Evolutionary conservation across 192 early-diverging fungal genomes (phyloP).

Genomic region (Coemansia sp.): DNA sequence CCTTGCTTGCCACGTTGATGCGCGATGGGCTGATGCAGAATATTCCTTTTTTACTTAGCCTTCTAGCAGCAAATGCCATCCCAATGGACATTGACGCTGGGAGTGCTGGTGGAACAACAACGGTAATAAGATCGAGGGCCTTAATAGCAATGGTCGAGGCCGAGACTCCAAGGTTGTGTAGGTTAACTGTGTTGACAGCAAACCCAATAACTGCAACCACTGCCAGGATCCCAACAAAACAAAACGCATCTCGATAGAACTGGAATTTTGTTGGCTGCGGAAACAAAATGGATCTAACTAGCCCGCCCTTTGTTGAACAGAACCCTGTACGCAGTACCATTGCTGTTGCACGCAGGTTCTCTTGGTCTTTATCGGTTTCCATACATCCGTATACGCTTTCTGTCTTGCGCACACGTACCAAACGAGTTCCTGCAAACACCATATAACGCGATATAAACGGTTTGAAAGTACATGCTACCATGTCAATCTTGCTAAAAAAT

Average conservation of each 20-base stretch:
- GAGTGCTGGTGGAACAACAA: slow-evolving; percentile 92
- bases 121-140: slow-evolving; percentile 92
- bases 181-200: slow-evolving; percentile 77
- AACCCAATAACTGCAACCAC: slow-evolving; percentile 83
- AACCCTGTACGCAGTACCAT: slow-evolving; percentile 91
- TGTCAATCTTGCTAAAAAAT: slow-evolving; percentile 24
- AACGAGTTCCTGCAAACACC: slow-evolving; percentile 89
- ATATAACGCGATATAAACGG: slow-evolving; percentile 77
- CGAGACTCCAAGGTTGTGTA: slow-evolving; percentile 77
- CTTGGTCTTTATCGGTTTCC: neutral
- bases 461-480: slow-evolving; percentile 35
- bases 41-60: slow-evolving; percentile 76
- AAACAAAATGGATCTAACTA: slow-evolving; percentile 93
- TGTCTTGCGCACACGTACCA: slow-evolving; percentile 70
- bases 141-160: slow-evolving; percentile 71
- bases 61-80: slow-evolving; percentile 86
- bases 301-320: slow-evolving; percentile 91
- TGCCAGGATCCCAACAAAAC: slow-evolving; percentile 88
- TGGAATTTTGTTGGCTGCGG: slow-evolving; percentile 90
- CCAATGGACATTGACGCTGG: slow-evolving; percentile 98
- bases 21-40: slow-evolving; percentile 92
- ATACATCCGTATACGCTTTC: slow-evolving; percentile 9
- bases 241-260: slow-evolving; percentile 93
- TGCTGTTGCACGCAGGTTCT: slow-evolving; percentile 59
- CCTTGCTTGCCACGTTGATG: slow-evolving; percentile 95